A percentile compares a stretch with the other conserved stretches of the same genome.
Conservation (phyloP, 306 rosid genomes). For the Nissolia schottii region DNA sequence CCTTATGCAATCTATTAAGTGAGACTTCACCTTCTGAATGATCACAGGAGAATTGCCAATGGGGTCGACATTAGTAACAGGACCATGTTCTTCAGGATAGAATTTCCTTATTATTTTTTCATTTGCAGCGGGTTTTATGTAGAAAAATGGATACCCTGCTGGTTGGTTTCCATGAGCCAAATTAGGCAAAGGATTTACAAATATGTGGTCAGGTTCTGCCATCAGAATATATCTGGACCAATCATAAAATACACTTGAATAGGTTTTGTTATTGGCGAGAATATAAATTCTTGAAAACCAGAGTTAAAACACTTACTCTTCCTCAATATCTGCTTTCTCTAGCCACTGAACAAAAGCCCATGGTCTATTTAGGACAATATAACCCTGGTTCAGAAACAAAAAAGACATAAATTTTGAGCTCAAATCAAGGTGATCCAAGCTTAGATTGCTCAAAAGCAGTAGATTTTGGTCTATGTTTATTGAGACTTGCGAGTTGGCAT, state of each 20-base stretch:
- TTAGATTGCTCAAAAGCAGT: slow-evolving; percentile 4
- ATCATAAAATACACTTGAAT: slow-evolving; percentile 30
- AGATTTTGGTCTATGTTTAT: background rate
- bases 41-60: slow-evolving; percentile 97
- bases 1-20: slow-evolving; percentile 8
- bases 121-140: slow-evolving; percentile 67
- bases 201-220: slow-evolving; percentile 96
- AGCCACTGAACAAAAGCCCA: slow-evolving; percentile 99
- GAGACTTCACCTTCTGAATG: slow-evolving; percentile 67
- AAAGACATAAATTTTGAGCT: background rate
- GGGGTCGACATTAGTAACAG: slow-evolving; percentile 80
- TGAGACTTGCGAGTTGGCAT: background rate
- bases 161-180: slow-evolving; percentile 61
- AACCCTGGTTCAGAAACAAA: slow-evolving; percentile 55
- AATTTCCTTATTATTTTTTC: slow-evolving; percentile 66
- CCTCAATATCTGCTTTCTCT: slow-evolving; percentile 77
- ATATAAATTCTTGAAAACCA: background rate
- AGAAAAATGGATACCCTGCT: slow-evolving; percentile 79
- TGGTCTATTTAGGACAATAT: slow-evolving; percentile 86
- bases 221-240: slow-evolving; percentile 86
- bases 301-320: slow-evolving; percentile 52
- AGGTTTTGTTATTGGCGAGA: slow-evolving; percentile 27
- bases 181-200: slow-evolving; percentile 80
- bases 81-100: slow-evolving; percentile 75
- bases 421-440: background rate